Evolutionary conservation across 305 asterid genomes (phyloP), one percentile per base, ranked within the genome.

Genomic region (Solanum hybrid): DNA sequence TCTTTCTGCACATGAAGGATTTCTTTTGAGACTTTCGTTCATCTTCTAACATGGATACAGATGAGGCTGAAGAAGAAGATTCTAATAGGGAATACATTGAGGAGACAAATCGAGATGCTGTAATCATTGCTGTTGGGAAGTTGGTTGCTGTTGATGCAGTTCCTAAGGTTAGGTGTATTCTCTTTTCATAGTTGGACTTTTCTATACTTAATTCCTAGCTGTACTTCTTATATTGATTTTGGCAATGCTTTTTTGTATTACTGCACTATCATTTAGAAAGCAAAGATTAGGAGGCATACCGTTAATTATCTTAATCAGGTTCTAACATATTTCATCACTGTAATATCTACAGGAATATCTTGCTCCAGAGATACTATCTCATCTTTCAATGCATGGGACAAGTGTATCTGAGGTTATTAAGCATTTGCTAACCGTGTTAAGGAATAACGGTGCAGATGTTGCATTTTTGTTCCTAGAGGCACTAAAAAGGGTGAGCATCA

Each of bases 301-400:
- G 22, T 69, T 84, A 17, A 72, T 85, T 73, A 32, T 71, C 60
- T 64, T 40, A 14, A 24, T 88, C 40, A 64, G 64, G 77, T 66
- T n/a, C 85, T 77, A 34, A 51, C 82, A 35, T 78, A 81, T 90
- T 51, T 71, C n/a, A 56, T 56, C 87, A 60, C 32, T 34, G 37
- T 89, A 71, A 82, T 88, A 89, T 79, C 81, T 93, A 91, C 95
- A 97, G 99, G 98, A 94, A 80, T 92, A 91, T 91, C 96, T 96
- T 86, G 98, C 96, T 79, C 91, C 99, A 24, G 99, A 95, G 94
- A 92, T 97, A 80, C 89, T 97, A 89, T 96, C 99, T 87, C 96
- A 91, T 93, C 90, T 94, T 90, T 96, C 88, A 88, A 93, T 92
- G 93, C 98, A 95, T 89, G 94, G 94, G 40, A 73, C 94, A 37